phyloP scores from a whole-genome alignment of 73 alveolate genomes.

The Stentor coeruleus region DNA sequence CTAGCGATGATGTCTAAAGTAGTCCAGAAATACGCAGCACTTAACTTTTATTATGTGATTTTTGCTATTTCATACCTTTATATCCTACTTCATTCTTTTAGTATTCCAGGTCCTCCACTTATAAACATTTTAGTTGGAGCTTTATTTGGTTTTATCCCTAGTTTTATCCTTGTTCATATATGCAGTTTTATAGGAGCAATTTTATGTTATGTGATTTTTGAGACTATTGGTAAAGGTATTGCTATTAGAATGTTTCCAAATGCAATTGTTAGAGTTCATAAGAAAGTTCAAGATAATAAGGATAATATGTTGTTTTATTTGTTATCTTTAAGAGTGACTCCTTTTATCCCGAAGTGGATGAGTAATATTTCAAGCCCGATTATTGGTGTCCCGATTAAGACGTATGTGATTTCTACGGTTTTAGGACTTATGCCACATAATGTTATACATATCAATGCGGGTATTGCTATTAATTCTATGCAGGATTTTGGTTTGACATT shows the following conservation, averaged over 20 bases:
- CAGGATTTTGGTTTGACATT: constrained; percentile 48
- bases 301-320: constrained; percentile 68
- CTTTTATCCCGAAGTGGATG: constrained; percentile 78
- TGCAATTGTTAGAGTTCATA: constrained; percentile 43
- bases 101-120: constrained; percentile 87
- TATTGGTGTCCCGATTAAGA: constrained; percentile 61
- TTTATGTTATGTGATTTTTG: constrained; percentile 61
- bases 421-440: constrained; percentile 80
- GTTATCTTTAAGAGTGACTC: constrained; percentile 80
- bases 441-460: constrained; percentile 69
- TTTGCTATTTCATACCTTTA: constrained; percentile 69
- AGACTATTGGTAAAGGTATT: constrained; percentile 65
- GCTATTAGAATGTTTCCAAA: constrained; percentile 56
- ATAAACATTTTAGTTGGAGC: constrained; percentile 74
- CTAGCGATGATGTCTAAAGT: constrained; percentile 33
- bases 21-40: constrained; percentile 28
- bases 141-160: constrained; percentile 65
- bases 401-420: constrained; percentile 60
- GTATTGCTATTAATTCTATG: constrained; percentile 56
- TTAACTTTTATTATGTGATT: constrained; percentile 39
- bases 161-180: constrained; percentile 60
- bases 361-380: constrained; percentile 73
- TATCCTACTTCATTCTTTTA: constrained; percentile 67
- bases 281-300: constrained; percentile 37
- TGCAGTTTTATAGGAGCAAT: constrained; percentile 78